phyloP scores from a whole-genome alignment of 2,329 filamentous ascomycete species.

The Meredithiella fracta region DNA sequence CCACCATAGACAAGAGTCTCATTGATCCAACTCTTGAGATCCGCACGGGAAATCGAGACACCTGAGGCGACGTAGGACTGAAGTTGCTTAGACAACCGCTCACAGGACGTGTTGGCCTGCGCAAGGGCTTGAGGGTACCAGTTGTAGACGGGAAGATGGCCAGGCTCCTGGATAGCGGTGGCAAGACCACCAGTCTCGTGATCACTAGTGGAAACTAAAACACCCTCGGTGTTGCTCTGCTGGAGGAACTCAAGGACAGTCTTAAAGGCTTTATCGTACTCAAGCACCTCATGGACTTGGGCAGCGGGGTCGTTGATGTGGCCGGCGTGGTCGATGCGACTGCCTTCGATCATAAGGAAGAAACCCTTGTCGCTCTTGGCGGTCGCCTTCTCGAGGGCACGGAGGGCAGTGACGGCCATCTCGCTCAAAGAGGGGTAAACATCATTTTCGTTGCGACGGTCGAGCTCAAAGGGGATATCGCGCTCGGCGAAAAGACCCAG shows the following conservation, averaged over 20 bases:
- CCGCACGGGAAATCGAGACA: slow-evolving; percentile 20
- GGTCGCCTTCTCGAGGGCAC: slow-evolving; percentile 65
- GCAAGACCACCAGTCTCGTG: slow-evolving; percentile 89
- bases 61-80: slow-evolving; percentile 35
- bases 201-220: slow-evolving; percentile 82
- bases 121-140: slow-evolving; percentile 77
- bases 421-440: slow-evolving; percentile 79
- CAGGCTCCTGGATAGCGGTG: slow-evolving; percentile 50
- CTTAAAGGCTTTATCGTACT: slow-evolving; percentile 76
- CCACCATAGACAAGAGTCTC: slow-evolving; percentile 48
- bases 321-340: slow-evolving; percentile 87
- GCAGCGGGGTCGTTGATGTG: slow-evolving; percentile 71
- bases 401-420: slow-evolving; percentile 73
- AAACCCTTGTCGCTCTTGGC: slow-evolving; percentile 77
- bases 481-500: slow-evolving; percentile 68
- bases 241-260: slow-evolving; percentile 74
- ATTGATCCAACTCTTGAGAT: slow-evolving; percentile 49
- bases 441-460: slow-evolving; percentile 62
- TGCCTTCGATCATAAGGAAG: slow-evolving; percentile 97
- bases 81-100: slow-evolving; percentile 51
- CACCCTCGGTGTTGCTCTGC: slow-evolving; percentile 51
- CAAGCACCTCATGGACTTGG: slow-evolving; percentile 83
- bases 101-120: slow-evolving; percentile 58
- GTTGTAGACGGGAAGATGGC: slow-evolving; percentile 39
- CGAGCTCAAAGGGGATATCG: slow-evolving; percentile 88